Evolutionary conservation across 108 stramenopile species (phyloP).

Genomic region (Cyclostephanos invisitatus): DNA sequence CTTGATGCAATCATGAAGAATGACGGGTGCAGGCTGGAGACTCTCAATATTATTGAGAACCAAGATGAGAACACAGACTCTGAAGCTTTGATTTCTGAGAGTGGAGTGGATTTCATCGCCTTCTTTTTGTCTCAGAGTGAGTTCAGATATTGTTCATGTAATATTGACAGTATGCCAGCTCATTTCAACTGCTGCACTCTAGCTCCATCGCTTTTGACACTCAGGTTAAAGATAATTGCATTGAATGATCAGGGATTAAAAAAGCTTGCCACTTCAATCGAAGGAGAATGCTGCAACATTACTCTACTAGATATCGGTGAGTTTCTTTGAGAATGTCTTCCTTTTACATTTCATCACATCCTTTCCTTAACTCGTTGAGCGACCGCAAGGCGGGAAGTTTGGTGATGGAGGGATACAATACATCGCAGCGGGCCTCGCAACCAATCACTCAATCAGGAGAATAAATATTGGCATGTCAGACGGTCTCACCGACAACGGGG

Average conservation of each 20-base stretch:
- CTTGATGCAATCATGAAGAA: conserved; percentile 16
- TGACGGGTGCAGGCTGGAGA: conserved; percentile 19
- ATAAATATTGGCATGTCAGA: conserved; percentile 29
- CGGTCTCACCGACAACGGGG: conserved; percentile 24
- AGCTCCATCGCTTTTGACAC: conserved; percentile 9
- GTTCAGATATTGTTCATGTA: background rate
- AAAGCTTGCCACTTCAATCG: background rate
- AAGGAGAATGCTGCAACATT: background rate
- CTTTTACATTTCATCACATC: background rate
- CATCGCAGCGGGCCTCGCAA: conserved; percentile 36
- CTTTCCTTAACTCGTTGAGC: background rate
- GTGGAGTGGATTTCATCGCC: conserved; percentile 28
- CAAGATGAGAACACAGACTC: conserved; percentile 16
- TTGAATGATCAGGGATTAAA: conserved; percentile 14
- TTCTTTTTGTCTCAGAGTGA: conserved; percentile 22
- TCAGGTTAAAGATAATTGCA: conserved; percentile 7
- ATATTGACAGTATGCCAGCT: background rate
- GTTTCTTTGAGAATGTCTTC: background rate
- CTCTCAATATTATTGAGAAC: conserved; percentile 33
- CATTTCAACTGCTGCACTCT: background rate
- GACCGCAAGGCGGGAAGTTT: conserved; percentile 14
- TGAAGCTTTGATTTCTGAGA: conserved; percentile 10
- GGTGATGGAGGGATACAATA: conserved; percentile 32
- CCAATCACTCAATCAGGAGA: conserved; percentile 28
- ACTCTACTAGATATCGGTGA: background rate